Evolutionary conservation across 257 asterid genomes (phyloP).

Genomic region (Nicotiana noctiflora): DNA sequence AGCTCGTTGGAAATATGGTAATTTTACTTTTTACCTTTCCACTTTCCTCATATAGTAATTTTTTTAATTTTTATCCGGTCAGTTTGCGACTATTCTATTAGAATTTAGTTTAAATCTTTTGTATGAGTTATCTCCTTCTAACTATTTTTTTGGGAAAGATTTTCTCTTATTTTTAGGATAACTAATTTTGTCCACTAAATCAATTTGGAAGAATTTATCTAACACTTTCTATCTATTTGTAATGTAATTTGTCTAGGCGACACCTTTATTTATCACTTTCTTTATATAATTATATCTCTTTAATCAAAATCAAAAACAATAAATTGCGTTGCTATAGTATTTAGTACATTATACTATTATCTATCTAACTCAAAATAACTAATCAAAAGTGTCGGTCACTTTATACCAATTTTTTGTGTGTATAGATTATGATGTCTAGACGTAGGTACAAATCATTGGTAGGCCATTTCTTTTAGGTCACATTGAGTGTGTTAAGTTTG

Average conservation of each 20-base stretch:
- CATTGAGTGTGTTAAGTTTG: background rate
- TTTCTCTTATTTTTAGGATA: too few species aligned
- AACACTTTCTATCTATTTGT: background rate
- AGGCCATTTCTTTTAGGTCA: background rate
- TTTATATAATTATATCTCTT: background rate
- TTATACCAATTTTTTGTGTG: background rate
- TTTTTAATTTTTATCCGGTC: background rate
- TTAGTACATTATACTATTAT: background rate
- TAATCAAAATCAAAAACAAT: background rate
- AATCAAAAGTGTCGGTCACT: background rate
- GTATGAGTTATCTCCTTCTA: too few species aligned
- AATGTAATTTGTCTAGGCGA: too few species aligned
- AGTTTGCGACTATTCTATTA: background rate
- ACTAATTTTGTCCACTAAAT: background rate
- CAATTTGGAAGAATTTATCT: background rate
- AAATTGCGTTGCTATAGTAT: too few species aligned
- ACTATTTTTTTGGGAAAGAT: too few species aligned
- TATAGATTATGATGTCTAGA: background rate
- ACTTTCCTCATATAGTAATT: background rate
- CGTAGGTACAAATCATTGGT: background rate
- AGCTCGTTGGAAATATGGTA: constrained; percentile 95
- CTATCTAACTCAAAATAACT: background rate
- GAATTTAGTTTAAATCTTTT: too few species aligned
- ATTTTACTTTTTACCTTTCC: background rate
- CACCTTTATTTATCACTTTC: background rate